Evolutionary conservation across 1,284 basidiomycete species (phyloP).

Genomic region (Mycena sp.): DNA sequence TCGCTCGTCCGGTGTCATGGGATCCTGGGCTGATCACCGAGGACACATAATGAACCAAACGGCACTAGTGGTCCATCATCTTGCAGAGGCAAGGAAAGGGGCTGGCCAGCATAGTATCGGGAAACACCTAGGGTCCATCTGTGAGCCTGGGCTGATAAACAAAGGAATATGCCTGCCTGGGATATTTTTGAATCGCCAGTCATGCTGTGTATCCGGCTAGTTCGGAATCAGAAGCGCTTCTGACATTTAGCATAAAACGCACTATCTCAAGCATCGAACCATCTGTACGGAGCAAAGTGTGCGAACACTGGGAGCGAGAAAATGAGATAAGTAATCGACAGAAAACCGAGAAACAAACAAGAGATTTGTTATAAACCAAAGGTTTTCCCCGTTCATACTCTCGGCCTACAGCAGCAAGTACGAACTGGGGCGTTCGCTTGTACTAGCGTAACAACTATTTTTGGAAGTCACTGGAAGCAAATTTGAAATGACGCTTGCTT

Average conservation of each 20-base stretch:
- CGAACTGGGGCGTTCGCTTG: conserved; percentile 5
- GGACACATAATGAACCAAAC: conserved; percentile 13
- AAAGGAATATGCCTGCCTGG: background rate
- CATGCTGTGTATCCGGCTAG: conserved; percentile 7
- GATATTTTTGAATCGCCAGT: conserved; percentile 15
- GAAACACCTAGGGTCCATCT: background rate
- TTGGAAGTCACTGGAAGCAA: no score
- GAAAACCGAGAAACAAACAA: background rate
- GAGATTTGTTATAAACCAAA: background rate
- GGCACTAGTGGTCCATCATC: conserved; percentile 12
- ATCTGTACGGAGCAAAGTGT: conserved; percentile 15
- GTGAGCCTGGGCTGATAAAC: background rate
- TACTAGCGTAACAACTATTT: conserved; percentile 2
- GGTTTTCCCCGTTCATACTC: background rate
- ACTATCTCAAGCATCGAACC: conserved; percentile 19
- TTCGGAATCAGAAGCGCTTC: background rate
- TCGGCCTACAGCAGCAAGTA: conserved; percentile 11
- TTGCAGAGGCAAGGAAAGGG: conserved; percentile 3
- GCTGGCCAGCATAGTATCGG: conserved; percentile 12
- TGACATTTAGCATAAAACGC: background rate
- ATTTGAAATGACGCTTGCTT: background rate
- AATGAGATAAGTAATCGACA: background rate
- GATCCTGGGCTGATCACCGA: background rate
- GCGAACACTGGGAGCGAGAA: conserved; percentile 7
- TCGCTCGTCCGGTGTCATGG: conserved; percentile 8